Conservation (phyloP, 2,329 filamentous ascomycete species). For the Pezicula carpinea region DNA sequence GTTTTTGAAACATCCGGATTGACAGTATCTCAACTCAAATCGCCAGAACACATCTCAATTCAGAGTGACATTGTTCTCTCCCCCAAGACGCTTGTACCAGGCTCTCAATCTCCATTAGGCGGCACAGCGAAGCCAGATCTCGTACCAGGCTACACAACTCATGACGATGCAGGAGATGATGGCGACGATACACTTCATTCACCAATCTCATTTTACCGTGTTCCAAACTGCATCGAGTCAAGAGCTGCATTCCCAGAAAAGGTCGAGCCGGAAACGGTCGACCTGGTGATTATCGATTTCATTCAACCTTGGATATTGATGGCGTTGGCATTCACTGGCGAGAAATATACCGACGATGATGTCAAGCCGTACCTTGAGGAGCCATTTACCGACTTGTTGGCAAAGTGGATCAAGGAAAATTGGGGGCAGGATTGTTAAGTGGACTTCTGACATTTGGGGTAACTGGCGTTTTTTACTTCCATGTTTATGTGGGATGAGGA, state of each 20-base stretch:
- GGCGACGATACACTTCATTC: constrained; percentile 89
- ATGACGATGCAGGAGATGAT: constrained; percentile 75
- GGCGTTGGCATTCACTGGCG: constrained; percentile 60
- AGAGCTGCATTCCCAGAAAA: constrained; percentile 54
- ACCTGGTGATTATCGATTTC: constrained; percentile 89
- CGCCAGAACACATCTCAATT: constrained; percentile 26
- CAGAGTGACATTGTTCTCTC: constrained; percentile 8
- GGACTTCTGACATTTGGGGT: neutral
- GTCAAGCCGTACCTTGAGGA: constrained; percentile 47
- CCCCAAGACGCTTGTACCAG: constrained; percentile 4
- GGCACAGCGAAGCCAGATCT: constrained; percentile 34
- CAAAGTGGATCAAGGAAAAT: constrained; percentile 53
- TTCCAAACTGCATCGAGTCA: constrained; percentile 81
- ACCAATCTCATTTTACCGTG: constrained; percentile 65
- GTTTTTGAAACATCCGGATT: constrained; percentile 32
- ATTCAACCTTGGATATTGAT: constrained; percentile 76
- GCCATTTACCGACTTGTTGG: constrained; percentile 51
- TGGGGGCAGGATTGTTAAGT: constrained; percentile 38
- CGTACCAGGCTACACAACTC: constrained; percentile 78
- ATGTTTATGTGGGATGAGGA: neutral
- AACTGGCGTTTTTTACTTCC: neutral
- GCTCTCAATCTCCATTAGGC: constrained; percentile 29
- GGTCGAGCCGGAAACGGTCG: constrained; percentile 64
- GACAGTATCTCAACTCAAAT: constrained; percentile 26
- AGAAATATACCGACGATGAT: constrained; percentile 43